Conservation (phyloP, 2,329 filamentous ascomycete species). For the Coniochaeta sp. region DNA sequence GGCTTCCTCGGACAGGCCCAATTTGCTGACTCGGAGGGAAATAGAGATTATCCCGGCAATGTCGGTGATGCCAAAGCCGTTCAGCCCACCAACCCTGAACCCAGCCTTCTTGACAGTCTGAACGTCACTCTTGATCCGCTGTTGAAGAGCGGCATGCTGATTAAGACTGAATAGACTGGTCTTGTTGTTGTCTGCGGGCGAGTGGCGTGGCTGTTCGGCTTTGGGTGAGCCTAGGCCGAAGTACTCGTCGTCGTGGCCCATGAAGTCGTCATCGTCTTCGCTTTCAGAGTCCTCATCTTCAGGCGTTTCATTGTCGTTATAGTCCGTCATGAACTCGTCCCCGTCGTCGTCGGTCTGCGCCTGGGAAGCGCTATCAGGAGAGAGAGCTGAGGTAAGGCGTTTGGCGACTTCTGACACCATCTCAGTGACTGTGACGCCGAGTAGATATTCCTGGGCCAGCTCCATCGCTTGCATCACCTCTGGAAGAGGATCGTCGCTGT, state of each 20-base stretch:
- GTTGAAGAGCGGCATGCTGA: slow-evolving; percentile 7
- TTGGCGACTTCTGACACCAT: not conserved
- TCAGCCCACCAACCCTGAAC: slow-evolving; percentile 61
- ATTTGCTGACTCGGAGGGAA: slow-evolving; percentile 61
- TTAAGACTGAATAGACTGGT: not conserved
- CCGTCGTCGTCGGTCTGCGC: slow-evolving; percentile 15
- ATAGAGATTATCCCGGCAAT: slow-evolving; percentile 50
- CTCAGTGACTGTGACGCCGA: not conserved
- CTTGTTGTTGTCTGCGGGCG: not conserved
- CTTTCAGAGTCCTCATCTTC: slow-evolving; percentile 12
- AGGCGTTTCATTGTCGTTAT: slow-evolving; percentile 6
- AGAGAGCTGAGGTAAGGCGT: not conserved
- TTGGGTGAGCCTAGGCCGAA: slow-evolving; percentile 14
- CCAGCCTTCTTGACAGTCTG: slow-evolving; percentile 54
- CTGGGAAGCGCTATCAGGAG: slow-evolving; percentile 22
- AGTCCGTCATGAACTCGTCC: slow-evolving; percentile 13
- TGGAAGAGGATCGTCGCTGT: slow-evolving; percentile 25
- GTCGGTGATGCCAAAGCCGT: slow-evolving; percentile 32
- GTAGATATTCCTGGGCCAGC: not conserved
- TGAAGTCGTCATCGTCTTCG: slow-evolving; percentile 5
- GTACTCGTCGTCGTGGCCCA: slow-evolving; percentile 22
- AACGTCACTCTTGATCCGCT: slow-evolving; percentile 54
- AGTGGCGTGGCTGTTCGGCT: not conserved
- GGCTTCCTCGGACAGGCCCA: slow-evolving; percentile 67
- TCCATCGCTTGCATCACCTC: slow-evolving; percentile 1